Conservation (phyloP, 306 rosid species). For the Inga laurina region DNA sequence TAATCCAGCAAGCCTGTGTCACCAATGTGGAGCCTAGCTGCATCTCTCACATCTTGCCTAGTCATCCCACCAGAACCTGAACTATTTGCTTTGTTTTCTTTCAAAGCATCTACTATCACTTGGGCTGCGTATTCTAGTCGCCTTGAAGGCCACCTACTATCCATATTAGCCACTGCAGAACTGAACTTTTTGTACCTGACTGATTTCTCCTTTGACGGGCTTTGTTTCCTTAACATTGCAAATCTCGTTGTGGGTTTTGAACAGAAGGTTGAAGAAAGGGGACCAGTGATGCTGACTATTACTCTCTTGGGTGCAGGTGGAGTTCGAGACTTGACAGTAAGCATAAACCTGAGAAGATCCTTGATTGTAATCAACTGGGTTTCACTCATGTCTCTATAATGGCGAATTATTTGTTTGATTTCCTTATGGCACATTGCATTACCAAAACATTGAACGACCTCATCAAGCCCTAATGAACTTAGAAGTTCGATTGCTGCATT, state of each 20-base stretch:
- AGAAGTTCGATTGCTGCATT: conserved; percentile 56
- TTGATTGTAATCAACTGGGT: conserved; percentile 61
- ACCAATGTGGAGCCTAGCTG: conserved; percentile 86
- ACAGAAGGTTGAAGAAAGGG: conserved; percentile 33
- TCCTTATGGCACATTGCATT: conserved; percentile 40
- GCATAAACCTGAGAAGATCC: conserved; percentile 84
- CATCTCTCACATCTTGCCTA: conserved; percentile 83
- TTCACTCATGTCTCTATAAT: conserved; percentile 80
- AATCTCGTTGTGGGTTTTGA: conserved; percentile 43
- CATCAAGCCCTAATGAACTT: conserved; percentile 63
- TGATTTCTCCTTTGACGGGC: conserved; percentile 55
- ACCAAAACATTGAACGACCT: conserved; percentile 42
- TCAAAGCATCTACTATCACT: conserved; percentile 79
- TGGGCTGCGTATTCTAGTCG: conserved; percentile 79
- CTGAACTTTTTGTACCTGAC: conserved; percentile 63
- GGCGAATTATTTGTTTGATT: conserved; percentile 65
- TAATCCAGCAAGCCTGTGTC: conserved; percentile 90
- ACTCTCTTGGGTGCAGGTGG: conserved; percentile 38
- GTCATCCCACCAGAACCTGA: conserved; percentile 72
- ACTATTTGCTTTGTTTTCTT: conserved; percentile 57
- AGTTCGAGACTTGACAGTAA: conserved; percentile 66
- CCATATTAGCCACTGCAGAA: conserved; percentile 64
- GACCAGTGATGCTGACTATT: neutral
- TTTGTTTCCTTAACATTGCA: conserved; percentile 40
- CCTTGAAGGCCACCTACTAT: conserved; percentile 91